These are phyloP conservation scores for Spathaspora hagerdaliae DNA, from an alignment of 805 yeast species.

Conservation along the genomic window DNA sequence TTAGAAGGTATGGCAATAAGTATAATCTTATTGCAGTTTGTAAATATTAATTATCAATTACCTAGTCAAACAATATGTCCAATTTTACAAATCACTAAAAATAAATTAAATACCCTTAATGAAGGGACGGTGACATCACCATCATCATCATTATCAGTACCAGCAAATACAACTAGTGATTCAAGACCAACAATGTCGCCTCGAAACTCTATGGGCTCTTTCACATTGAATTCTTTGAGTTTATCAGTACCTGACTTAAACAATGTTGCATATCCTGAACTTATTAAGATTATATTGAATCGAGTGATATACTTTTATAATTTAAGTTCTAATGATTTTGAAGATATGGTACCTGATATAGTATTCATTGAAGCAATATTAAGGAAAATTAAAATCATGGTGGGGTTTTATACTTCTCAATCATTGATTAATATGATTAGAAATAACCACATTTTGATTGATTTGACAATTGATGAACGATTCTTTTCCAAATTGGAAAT, in stretches of 20 bases:
- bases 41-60: slow-evolving; percentile 49
- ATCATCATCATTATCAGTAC: not conserved
- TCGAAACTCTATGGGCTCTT: slow-evolving; percentile 23
- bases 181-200: slow-evolving; percentile 20
- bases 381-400: slow-evolving; percentile 59
- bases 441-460: not conserved
- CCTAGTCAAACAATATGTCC: slow-evolving; percentile 34
- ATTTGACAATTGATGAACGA: slow-evolving; percentile 4
- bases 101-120: slow-evolving; percentile 1
- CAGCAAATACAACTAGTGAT: slow-evolving; percentile 2
- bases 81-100: slow-evolving; percentile 22
- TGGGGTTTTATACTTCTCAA: slow-evolving; percentile 46
- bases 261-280: slow-evolving; percentile 26
- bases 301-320: slow-evolving; percentile 29
- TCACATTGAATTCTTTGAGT: not conserved
- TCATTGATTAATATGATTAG: slow-evolving; percentile 2
- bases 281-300: slow-evolving; percentile 24
- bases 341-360: slow-evolving; percentile 77
- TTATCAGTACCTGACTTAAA: slow-evolving; percentile 20
- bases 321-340: slow-evolving; percentile 50
- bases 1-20: slow-evolving; percentile 78
- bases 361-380: slow-evolving; percentile 72
- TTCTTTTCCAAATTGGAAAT: slow-evolving; percentile 39
- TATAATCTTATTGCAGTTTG: slow-evolving; percentile 53
- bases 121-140: not conserved